Evolutionary conservation across 768 basidiomycete species (phyloP).

Genomic region (Asterophora parasitica): DNA sequence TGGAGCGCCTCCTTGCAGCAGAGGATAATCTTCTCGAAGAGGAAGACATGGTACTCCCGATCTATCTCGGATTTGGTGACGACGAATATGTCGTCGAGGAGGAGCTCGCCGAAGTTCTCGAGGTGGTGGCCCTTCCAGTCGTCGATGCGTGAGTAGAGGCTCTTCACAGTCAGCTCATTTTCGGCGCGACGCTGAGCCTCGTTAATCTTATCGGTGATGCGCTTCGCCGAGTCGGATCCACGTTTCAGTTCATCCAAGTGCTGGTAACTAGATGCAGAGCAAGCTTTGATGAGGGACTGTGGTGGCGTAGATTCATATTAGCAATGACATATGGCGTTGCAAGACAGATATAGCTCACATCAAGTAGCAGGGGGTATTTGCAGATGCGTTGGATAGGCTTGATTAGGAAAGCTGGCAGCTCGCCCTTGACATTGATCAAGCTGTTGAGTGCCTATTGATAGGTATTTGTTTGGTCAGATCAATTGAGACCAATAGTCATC

Average conservation of each 20-base stretch:
- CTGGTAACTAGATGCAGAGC: slow-evolving; percentile 56
- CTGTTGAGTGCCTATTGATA: slow-evolving; percentile 67
- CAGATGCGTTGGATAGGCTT: slow-evolving; percentile 98
- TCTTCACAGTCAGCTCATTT: slow-evolving; percentile 87
- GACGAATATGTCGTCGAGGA: slow-evolving; percentile 91
- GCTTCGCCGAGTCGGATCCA: slow-evolving; percentile 83
- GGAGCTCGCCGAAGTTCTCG: slow-evolving; percentile 88
- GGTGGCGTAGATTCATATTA: slow-evolving; percentile 10
- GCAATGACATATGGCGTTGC: slow-evolving; percentile 7
- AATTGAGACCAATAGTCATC: too few species aligned
- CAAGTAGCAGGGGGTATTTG: slow-evolving; percentile 94
- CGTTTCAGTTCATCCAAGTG: slow-evolving; percentile 76
- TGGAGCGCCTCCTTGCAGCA: slow-evolving; percentile 91
- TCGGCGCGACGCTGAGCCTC: slow-evolving; percentile 90
- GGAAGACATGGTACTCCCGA: slow-evolving; percentile 96
- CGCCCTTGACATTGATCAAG: slow-evolving; percentile 86
- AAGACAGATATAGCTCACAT: slow-evolving; percentile 47
- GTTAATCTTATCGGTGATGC: slow-evolving; percentile 93
- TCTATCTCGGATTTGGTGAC: slow-evolving; percentile 96
- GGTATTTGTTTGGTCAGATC: slow-evolving; percentile 39
- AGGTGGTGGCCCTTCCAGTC: slow-evolving; percentile 99
- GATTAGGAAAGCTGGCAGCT: slow-evolving; percentile 94
- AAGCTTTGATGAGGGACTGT: slow-evolving; percentile 74
- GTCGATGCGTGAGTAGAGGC: slow-evolving; percentile 80
- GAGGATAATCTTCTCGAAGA: slow-evolving; percentile 97